Percentiles rank a stretch among this genome's conserved stretches.
Conservation (phyloP, 345 rosid species). For the Brassica carinata region DNA sequence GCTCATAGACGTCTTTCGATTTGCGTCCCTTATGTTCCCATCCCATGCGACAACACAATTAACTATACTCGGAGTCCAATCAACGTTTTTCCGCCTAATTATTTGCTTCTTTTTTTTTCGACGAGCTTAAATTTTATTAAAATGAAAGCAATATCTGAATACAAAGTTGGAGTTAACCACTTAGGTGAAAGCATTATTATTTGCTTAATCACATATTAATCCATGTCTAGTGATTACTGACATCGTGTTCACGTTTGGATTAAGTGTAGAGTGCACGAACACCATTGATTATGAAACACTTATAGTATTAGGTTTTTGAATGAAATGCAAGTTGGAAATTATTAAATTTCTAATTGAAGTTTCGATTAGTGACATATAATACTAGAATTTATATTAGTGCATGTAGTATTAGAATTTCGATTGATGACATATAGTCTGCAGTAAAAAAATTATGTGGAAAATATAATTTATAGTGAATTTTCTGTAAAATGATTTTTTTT, state of each 20-base stretch:
- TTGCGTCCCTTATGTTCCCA: conserved; percentile 33
- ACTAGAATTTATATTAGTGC: background rate
- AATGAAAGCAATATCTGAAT: too few species aligned
- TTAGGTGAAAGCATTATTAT: background rate
- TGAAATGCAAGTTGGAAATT: background rate
- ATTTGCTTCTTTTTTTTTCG: background rate
- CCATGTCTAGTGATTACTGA: conserved; percentile 2
- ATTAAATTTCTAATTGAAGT: background rate
- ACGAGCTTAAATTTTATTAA: too few species aligned
- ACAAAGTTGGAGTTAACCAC: too few species aligned
- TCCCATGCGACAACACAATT: conserved; percentile 33
- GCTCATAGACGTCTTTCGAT: conserved; percentile 28
- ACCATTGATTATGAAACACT: background rate
- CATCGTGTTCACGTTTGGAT: conserved; percentile 2
- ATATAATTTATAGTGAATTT: too few species aligned
- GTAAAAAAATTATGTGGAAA: too few species aligned
- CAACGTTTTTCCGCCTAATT: conserved; percentile 11
- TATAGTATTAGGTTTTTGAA: background rate
- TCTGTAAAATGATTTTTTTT: too few species aligned
- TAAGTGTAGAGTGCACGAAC: background rate
- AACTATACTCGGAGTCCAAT: conserved; percentile 19
- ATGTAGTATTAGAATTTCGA: background rate
- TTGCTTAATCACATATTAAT: conserved; percentile 25
- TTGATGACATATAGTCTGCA: background rate
- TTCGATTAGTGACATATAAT: background rate